These are phyloP conservation scores for Phytomonas francai DNA, from an alignment of 208 protist genomes.

Conservation along the genomic window DNA sequence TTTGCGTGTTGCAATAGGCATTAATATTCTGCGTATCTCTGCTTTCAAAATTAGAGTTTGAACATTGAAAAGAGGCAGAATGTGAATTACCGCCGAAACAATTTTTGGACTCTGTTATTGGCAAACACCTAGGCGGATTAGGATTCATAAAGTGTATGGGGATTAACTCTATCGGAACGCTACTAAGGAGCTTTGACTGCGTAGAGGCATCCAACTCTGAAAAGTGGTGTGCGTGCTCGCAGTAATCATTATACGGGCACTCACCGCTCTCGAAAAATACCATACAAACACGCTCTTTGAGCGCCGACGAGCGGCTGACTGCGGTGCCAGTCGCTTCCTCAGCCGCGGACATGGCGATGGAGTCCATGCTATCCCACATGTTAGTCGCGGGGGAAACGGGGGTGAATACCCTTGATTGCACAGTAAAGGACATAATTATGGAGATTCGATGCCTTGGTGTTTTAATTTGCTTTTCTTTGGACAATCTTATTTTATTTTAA, in stretches of 20 bases:
- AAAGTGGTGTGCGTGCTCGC: conserved; percentile 70
- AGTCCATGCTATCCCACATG: conserved; percentile 9
- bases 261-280: conserved; percentile 57
- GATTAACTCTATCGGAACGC: conserved; percentile 43
- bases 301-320: not conserved
- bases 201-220: conserved; percentile 39
- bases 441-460: not conserved
- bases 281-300: conserved; percentile 61
- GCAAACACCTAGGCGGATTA: not conserved
- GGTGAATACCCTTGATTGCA: conserved; percentile 28
- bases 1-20: not conserved
- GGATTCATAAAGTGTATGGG: conserved; percentile 47
- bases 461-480: conserved; percentile 5
- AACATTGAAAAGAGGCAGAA: not conserved
- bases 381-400: conserved; percentile 3
- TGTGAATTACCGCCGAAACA: not conserved
- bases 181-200: conserved; percentile 47
- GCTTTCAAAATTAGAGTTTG: not conserved
- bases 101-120: not conserved
- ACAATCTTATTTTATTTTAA: not conserved
- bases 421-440: conserved; percentile 39
- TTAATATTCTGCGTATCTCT: not conserved
- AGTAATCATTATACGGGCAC: conserved; percentile 50
- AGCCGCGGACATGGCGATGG: conserved; percentile 4
- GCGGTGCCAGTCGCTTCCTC: not conserved